Conservation (phyloP, 2,329 filamentous ascomycete genomes). For the Thermochaetoides dissita region DNA sequence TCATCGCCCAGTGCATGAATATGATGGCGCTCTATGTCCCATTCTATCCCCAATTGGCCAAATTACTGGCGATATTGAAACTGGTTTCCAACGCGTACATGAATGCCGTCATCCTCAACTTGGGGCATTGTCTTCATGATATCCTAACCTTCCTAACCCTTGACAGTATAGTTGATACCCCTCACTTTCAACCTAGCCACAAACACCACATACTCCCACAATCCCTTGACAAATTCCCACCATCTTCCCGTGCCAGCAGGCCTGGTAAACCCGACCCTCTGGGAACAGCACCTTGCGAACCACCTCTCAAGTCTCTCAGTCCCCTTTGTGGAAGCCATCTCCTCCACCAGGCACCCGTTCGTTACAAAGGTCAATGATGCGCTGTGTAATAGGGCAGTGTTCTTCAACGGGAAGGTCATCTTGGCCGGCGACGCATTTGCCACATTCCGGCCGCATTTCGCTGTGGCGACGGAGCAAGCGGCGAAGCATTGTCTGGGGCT, state of each 20-base stretch:
- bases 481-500: constrained; percentile 29
- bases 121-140: background rate
- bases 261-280: constrained; percentile 23
- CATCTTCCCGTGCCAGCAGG: constrained; percentile 17
- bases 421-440: constrained; percentile 33
- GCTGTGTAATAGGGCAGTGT: constrained; percentile 23
- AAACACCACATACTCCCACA: constrained; percentile 3
- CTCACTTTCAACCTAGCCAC: background rate
- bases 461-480: constrained; percentile 31
- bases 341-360: constrained; percentile 26
- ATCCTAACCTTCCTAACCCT: no score
- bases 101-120: background rate
- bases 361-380: constrained; percentile 31
- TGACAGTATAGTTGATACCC: background rate
- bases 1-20: no score
- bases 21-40: no score
- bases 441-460: constrained; percentile 31
- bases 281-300: constrained; percentile 19
- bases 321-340: constrained; percentile 28
- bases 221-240: constrained; percentile 1
- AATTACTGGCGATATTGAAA: no score
- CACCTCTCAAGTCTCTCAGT: constrained; percentile 18
- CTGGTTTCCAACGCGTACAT: no score
- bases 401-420: constrained; percentile 26
- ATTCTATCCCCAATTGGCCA: no score